phyloP scores from a whole-genome alignment of 1,284 basidiomycete species.

The Ganoderma resinaceum region DNA sequence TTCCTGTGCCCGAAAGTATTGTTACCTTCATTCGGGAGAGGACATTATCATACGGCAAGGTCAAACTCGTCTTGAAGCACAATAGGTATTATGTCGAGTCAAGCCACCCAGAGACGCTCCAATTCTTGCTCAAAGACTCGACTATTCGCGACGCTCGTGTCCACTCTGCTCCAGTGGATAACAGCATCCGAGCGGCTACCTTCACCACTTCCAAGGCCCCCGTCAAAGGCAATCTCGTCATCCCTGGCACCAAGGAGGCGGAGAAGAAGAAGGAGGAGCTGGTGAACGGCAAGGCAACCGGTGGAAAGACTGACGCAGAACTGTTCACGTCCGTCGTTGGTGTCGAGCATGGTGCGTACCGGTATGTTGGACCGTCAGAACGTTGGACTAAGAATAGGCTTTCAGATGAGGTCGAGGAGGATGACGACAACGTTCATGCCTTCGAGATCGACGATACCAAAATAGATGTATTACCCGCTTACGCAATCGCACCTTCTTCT shows the following conservation, averaged over 20 bases:
- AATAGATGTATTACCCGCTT: conserved; percentile 75
- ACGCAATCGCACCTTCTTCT: not conserved
- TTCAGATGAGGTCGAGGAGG: conserved; percentile 93
- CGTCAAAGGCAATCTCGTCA: conserved; percentile 79
- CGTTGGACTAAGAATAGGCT: not conserved
- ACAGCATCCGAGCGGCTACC: conserved; percentile 77
- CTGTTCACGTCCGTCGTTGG: conserved; percentile 93
- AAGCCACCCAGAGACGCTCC: conserved; percentile 89
- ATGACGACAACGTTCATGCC: conserved; percentile 94
- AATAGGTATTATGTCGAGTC: conserved; percentile 97
- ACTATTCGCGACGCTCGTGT: conserved; percentile 86
- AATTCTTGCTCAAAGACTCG: conserved; percentile 85
- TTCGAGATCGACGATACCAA: conserved; percentile 93
- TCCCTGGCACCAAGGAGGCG: conserved; percentile 82
- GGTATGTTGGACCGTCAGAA: not conserved
- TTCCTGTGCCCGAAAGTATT: conserved; percentile 88
- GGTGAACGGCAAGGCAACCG: conserved; percentile 43
- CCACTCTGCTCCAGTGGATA: conserved; percentile 65
- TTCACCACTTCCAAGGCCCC: conserved; percentile 88
- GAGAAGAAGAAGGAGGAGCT: conserved; percentile 70
- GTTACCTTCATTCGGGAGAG: conserved; percentile 87
- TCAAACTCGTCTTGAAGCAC: conserved; percentile 95
- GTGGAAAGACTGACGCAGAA: conserved; percentile 65
- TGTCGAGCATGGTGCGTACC: conserved; percentile 78
- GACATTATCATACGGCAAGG: conserved; percentile 95